These are phyloP conservation scores for Boletus subcaerulescens DNA, from an alignment of 768 basidiomycete species.

Conservation along the genomic window DNA sequence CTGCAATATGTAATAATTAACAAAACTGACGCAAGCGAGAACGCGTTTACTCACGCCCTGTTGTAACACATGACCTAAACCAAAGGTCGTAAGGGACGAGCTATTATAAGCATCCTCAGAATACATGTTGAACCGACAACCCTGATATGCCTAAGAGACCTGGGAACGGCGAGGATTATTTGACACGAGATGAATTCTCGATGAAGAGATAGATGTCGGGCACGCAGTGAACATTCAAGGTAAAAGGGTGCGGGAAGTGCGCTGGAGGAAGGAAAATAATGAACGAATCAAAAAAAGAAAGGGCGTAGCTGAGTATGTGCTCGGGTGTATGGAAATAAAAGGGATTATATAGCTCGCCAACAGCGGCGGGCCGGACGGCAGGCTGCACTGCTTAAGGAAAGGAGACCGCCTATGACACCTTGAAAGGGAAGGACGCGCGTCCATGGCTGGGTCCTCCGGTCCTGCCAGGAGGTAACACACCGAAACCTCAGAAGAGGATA, in stretches of 20 bases:
- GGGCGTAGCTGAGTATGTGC: too few species aligned
- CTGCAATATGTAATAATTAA: neutral
- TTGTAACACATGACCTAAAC: neutral
- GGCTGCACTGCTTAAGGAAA: neutral
- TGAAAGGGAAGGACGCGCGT: neutral
- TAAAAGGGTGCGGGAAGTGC: neutral
- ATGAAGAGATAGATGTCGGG: neutral
- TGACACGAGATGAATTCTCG: neutral
- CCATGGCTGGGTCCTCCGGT: neutral
- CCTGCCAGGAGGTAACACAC: neutral
- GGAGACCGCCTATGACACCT: neutral
- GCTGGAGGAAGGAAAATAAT: neutral
- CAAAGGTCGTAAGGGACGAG: neutral
- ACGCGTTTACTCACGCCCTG: constrained; percentile 6
- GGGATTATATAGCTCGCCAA: neutral
- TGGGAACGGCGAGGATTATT: neutral
- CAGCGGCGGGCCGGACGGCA: neutral
- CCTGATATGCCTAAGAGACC: neutral
- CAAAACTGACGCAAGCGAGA: neutral
- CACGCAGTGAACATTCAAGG: neutral
- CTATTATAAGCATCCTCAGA: neutral
- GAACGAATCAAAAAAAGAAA: neutral
- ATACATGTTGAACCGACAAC: constrained; percentile 2
- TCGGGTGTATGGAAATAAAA: neutral
- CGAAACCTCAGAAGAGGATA: neutral